phyloP scores from a whole-genome alignment of 1,284 basidiomycete genomes.

The Melanopsichium pennsylvanicum region DNA sequence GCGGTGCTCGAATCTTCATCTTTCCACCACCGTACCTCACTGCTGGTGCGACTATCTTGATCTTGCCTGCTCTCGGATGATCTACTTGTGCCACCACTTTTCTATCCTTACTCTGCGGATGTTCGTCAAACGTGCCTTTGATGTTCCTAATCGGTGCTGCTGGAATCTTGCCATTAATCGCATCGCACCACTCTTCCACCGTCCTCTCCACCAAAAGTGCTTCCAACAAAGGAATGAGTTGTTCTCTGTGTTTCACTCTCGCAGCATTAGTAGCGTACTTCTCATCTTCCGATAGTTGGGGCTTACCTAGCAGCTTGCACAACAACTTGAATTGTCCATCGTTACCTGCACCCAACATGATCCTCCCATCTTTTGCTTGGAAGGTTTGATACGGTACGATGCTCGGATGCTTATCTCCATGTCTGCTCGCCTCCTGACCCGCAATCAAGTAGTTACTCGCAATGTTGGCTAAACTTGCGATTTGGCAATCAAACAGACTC shows the following conservation, averaged over 20 bases:
- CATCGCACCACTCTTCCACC: conserved; percentile 51
- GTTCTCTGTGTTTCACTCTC: conserved; percentile 79
- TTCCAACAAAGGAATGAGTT: conserved; percentile 78
- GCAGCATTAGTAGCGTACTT: conserved; percentile 70
- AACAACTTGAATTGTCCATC: conserved; percentile 76
- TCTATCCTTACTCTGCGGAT: conserved; percentile 82
- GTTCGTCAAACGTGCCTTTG: conserved; percentile 80
- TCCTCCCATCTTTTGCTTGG: conserved; percentile 38
- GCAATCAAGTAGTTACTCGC: conserved; percentile 91
- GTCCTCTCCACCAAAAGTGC: conserved; percentile 65
- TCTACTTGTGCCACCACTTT: conserved; percentile 73
- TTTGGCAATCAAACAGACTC: conserved; percentile 76
- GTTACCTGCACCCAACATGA: conserved; percentile 83
- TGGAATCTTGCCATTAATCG: conserved; percentile 52
- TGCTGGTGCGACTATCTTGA: conserved; percentile 86
- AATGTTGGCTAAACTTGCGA: conserved; percentile 90
- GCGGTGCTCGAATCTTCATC: conserved; percentile 59
- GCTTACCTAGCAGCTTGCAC: conserved; percentile 23
- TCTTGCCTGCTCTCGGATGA: conserved; percentile 76
- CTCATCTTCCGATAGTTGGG: conserved; percentile 24
- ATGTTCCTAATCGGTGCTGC: conserved; percentile 81
- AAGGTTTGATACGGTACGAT: conserved; percentile 61
- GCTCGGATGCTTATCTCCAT: conserved; percentile 83
- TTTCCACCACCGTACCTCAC: conserved; percentile 85
- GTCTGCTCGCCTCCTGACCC: conserved; percentile 82